Evolutionary conservation across 495 filamentous ascomycete species (phyloP).

Genomic region (Tuber calosporum): DNA sequence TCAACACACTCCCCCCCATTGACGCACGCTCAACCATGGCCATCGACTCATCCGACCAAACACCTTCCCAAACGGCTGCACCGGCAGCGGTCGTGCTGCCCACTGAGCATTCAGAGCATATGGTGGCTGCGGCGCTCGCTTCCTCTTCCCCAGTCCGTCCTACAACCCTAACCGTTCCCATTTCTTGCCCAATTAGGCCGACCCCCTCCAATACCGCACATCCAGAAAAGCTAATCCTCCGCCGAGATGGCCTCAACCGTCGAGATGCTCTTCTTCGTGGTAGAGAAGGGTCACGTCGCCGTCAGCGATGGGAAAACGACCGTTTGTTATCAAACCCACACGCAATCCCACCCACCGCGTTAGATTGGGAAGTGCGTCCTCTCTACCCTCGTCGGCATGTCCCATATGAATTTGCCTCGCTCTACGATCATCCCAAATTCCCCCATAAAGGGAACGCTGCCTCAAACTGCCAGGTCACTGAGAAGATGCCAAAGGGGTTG

Average conservation of each 20-base stretch:
- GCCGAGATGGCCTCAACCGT: conserved; percentile 57
- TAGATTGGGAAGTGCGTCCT: conserved; percentile 72
- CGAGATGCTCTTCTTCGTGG: conserved; percentile 81
- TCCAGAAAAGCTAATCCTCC: conserved; percentile 33
- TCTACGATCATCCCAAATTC: conserved; percentile 59
- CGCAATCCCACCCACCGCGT: conserved; percentile 67
- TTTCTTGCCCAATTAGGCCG: conserved; percentile 31
- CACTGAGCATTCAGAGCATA: neutral
- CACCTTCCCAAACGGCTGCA: neutral
- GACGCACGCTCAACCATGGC: neutral
- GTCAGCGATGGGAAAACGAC: conserved; percentile 94
- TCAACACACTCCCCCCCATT: neutral
- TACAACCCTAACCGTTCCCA: conserved; percentile 46
- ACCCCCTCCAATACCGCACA: conserved; percentile 12
- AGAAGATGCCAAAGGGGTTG: conserved; percentile 56
- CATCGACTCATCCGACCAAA: neutral
- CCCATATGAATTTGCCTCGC: conserved; percentile 80
- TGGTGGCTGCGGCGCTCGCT: neutral
- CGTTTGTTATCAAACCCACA: conserved; percentile 80
- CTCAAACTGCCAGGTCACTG: conserved; percentile 28
- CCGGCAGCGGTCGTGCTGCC: neutral
- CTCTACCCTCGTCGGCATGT: conserved; percentile 69
- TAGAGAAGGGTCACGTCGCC: conserved; percentile 80
- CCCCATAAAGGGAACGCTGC: conserved; percentile 6
- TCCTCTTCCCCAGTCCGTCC: neutral